These are phyloP conservation scores for Malassezia obtusa DNA, from an alignment of 1,284 basidiomycete genomes.

Conservation along the genomic window DNA sequence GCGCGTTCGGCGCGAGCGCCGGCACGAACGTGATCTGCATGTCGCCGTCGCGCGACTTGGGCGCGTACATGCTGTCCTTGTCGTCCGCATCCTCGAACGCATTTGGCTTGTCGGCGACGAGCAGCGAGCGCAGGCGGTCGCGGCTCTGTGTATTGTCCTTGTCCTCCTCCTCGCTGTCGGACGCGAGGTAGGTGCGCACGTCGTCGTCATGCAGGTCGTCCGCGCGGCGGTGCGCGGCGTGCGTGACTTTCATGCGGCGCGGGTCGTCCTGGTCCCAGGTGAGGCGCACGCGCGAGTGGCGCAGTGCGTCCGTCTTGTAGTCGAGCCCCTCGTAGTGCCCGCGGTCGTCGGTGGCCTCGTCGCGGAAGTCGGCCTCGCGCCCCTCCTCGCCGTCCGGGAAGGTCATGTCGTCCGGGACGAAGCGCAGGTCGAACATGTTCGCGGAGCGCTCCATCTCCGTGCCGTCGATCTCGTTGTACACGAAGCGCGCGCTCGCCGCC, in stretches of 20 bases:
- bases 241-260: conserved; percentile 65
- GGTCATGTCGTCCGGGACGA: conserved; percentile 65
- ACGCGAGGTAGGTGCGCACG: conserved; percentile 43
- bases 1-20: conserved; percentile 27
- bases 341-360: conserved; percentile 62
- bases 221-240: conserved; percentile 22
- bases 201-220: conserved; percentile 42
- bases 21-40: conserved; percentile 48
- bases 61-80: conserved; percentile 16
- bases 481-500: conserved; percentile 65
- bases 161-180: conserved; percentile 34
- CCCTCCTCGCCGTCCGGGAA: conserved; percentile 65
- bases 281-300: conserved; percentile 92
- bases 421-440: conserved; percentile 76
- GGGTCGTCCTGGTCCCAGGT: conserved; percentile 99
- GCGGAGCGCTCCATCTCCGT: conserved; percentile 95
- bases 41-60: conserved; percentile 24
- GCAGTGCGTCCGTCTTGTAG: conserved; percentile 89
- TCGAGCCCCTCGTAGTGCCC: conserved; percentile 68
- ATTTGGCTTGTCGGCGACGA: conserved; percentile 20
- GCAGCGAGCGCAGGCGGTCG: conserved; percentile 33
- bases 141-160: conserved; percentile 9
- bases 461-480: conserved; percentile 79
- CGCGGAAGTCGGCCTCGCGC: conserved; percentile 58
- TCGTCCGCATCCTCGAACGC: conserved; percentile 36